Evolutionary conservation across 2,329 filamentous ascomycete species (phyloP), one percentile per base, ranked within the genome.

Genomic region (Aspergillus tamarii): DNA sequence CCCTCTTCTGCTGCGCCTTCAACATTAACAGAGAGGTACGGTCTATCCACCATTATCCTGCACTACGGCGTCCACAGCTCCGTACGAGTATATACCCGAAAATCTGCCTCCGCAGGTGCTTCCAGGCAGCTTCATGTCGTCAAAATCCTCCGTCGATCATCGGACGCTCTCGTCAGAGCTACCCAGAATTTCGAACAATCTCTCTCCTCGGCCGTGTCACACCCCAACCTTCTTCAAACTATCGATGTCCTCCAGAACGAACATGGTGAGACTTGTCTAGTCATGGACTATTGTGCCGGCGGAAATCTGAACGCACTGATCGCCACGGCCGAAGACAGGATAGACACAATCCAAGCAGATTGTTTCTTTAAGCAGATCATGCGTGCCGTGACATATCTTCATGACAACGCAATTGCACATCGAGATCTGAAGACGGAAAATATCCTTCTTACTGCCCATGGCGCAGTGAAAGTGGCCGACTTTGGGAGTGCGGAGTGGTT

Each of bases 361-460:
- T 96, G 92, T 78, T 93, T 93, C 77, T 94, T 96, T 82, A 93
- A 95, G 79, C 93, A 77, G 59, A 67, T 77, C 28, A 62, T 77
- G 28, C 68, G 71, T 3, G 75, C 70, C 0, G 55, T 76, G 5
- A 57, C 64, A 1, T 76, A 96, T 74, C 92, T 98, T 36, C 94
- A 97, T 74, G 85, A 88, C 3, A 84, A 92, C 32, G 91, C 90
- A 52, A 93, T 97, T 72, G 94, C 97, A 0, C 94, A 98, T 77
- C 91, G 94, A 55, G 94, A 97, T 73, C 87, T 98, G 70, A 97
- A 97, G 75, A 93, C 94, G 0, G 94, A 97, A 72, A 97, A 97
- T 68, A 95, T 97, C 52, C 84, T 98, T 0, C 91, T 97, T 64
- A 87, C 96, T 66, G 86, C 88, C 1, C 84, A 88, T 2, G 91